Evolutionary conservation across 371 early-diverging fungal genomes (phyloP).

Genomic region (Lichtheimia corymbifera): DNA sequence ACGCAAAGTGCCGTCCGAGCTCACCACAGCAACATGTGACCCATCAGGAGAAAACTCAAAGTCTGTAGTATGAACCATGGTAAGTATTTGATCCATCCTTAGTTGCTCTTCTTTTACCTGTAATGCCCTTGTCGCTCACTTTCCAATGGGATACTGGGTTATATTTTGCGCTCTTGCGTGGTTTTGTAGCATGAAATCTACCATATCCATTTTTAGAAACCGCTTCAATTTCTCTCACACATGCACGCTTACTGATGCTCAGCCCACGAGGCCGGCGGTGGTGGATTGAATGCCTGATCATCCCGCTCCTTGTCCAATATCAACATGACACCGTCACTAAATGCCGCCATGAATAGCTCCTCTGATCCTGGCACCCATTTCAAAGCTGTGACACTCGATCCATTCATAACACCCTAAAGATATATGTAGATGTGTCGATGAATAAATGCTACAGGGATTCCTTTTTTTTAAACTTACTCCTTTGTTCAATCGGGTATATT

Average conservation of each 20-base stretch:
- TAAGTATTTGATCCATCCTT: not conserved
- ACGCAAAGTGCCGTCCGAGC: constrained; percentile 76
- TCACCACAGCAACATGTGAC: constrained; percentile 76
- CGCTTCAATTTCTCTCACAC: too few relatives aligned
- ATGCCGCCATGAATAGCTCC: constrained; percentile 79
- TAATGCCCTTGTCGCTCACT: constrained; percentile 63
- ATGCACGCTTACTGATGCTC: constrained; percentile 14
- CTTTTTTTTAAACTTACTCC: constrained; percentile 20
- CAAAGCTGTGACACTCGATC: constrained; percentile 70
- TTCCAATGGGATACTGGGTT: constrained; percentile 84
- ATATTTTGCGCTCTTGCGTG: constrained; percentile 43
- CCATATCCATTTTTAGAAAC: not conserved
- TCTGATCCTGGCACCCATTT: constrained; percentile 93
- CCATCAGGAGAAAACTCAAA: constrained; percentile 88
- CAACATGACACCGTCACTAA: constrained; percentile 73
- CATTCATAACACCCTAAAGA: constrained; percentile 67
- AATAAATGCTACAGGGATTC: not conserved
- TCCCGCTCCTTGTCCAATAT: constrained; percentile 63
- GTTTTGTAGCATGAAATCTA: constrained; percentile 22
- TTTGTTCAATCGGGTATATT: constrained; percentile 56
- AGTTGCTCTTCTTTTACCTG: constrained; percentile 44
- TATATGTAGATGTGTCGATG: too few relatives aligned
- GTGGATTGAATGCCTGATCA: constrained; percentile 13
- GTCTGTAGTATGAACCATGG: constrained; percentile 33
- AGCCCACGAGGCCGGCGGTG: constrained; percentile 11